Evolutionary conservation across 441 rosid genomes (phyloP).

Genomic region (Mallotus repandus): DNA sequence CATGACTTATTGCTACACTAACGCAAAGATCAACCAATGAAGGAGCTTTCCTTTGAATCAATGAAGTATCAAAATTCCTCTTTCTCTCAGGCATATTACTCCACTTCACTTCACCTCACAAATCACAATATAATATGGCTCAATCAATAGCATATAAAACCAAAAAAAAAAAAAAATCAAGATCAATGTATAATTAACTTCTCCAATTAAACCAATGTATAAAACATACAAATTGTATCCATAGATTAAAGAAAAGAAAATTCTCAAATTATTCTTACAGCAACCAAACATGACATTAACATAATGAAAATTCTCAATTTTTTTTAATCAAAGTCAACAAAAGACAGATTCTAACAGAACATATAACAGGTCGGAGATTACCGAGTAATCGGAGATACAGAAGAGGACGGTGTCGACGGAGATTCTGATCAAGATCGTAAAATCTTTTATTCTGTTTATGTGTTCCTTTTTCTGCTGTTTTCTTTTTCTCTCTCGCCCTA

Average conservation of each 20-base stretch:
- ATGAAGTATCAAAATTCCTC: slow-evolving; percentile 12
- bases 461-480: too few relatives aligned
- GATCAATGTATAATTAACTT: not conserved
- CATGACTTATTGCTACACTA: slow-evolving; percentile 47
- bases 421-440: not conserved
- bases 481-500: not conserved
- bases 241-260: not conserved
- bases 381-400: not conserved
- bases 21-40: slow-evolving; percentile 83
- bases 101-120: not conserved
- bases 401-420: not conserved
- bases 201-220: not conserved
- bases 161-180: not conserved
- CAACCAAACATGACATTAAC: too few relatives aligned
- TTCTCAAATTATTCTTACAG: too few relatives aligned
- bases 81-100: slow-evolving; percentile 4
- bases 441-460: not conserved
- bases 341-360: too few relatives aligned
- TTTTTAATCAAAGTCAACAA: too few relatives aligned
- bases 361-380: not conserved
- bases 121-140: too few relatives aligned
- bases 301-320: too few relatives aligned
- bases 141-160: not conserved
- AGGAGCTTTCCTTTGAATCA: slow-evolving; percentile 38
- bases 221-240: not conserved